Evolutionary conservation across 257 asterid genomes (phyloP).

Genomic region (Nicotiana knightiana): DNA sequence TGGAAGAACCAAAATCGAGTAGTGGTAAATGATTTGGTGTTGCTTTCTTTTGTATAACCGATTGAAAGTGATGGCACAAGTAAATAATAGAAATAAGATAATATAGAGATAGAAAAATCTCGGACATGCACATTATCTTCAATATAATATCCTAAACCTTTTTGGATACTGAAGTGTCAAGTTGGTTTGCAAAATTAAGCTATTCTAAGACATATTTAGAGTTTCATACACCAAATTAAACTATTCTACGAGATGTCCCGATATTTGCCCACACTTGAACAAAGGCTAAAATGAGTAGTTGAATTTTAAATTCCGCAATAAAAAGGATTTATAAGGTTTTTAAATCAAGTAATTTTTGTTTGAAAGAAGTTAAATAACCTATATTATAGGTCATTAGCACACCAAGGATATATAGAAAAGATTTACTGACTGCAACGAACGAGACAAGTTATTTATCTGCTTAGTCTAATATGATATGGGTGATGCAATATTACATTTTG

Average conservation of each 20-base stretch:
- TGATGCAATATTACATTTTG: neutral
- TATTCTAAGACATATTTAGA: no score
- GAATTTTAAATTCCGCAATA: neutral
- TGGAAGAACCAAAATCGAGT: no score
- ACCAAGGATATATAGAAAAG: neutral
- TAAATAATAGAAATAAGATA: no score
- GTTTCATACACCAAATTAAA: no score
- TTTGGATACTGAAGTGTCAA: no score
- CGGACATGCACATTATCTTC: no score
- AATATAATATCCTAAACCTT: no score
- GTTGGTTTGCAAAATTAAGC: no score
- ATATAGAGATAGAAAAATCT: no score
- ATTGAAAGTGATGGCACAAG: no score
- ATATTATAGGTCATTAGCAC: neutral
- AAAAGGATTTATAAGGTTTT: neutral
- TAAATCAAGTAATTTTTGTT: neutral
- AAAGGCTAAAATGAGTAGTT: neutral
- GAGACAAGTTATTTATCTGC: neutral
- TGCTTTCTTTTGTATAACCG: no score
- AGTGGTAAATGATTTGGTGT: no score
- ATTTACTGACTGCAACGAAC: neutral
- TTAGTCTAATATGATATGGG: neutral
- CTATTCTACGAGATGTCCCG: neutral
- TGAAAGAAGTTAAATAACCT: neutral
- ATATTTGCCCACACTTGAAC: neutral